Conservation (phyloP, 768 basidiomycete species). For the Hortiboletus flavorubellus region DNA sequence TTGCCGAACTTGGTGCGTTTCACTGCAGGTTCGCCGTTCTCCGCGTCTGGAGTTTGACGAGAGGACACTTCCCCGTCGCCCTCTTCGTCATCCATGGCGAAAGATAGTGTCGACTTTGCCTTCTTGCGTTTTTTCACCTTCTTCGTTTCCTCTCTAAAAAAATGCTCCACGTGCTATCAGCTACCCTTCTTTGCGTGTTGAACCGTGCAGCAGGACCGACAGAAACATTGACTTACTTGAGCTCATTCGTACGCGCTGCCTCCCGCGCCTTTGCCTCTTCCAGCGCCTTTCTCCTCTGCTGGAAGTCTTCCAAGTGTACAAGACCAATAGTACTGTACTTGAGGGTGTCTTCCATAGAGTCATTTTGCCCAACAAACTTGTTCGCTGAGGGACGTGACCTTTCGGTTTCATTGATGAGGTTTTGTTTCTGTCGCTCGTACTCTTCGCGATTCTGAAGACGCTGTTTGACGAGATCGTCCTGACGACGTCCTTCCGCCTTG, state of each 20-base stretch:
- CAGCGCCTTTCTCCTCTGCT: slow-evolving; percentile 80
- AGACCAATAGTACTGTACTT: slow-evolving; percentile 92
- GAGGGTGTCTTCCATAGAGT: slow-evolving; percentile 90
- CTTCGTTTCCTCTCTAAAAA: slow-evolving; percentile 84
- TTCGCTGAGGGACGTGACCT: slow-evolving; percentile 83
- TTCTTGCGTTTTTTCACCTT: slow-evolving; percentile 94
- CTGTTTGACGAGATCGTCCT: slow-evolving; percentile 83
- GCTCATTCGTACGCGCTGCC: slow-evolving; percentile 77
- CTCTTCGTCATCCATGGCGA: slow-evolving; percentile 82
- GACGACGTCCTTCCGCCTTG: slow-evolving; percentile 81
- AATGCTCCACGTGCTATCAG: slow-evolving; percentile 78
- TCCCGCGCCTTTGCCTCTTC: slow-evolving; percentile 91
- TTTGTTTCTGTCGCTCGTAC: slow-evolving; percentile 76
- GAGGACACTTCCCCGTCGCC: slow-evolving; percentile 40
- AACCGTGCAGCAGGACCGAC: background rate
- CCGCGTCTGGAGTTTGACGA: slow-evolving; percentile 37
- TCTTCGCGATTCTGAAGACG: slow-evolving; percentile 77
- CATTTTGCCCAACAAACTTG: slow-evolving; percentile 92
- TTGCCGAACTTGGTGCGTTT: slow-evolving; percentile 86
- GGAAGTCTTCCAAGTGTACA: slow-evolving; percentile 89
- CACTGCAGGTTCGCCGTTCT: slow-evolving; percentile 43
- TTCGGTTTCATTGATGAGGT: slow-evolving; percentile 84
- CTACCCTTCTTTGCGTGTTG: slow-evolving; percentile 35
- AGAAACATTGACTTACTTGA: slow-evolving; percentile 67
- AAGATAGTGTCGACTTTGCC: slow-evolving; percentile 85